Evolutionary conservation across 1,284 basidiomycete genomes (phyloP), one percentile per base, ranked within the genome.

Genomic region (Fistulinella staudtii): DNA sequence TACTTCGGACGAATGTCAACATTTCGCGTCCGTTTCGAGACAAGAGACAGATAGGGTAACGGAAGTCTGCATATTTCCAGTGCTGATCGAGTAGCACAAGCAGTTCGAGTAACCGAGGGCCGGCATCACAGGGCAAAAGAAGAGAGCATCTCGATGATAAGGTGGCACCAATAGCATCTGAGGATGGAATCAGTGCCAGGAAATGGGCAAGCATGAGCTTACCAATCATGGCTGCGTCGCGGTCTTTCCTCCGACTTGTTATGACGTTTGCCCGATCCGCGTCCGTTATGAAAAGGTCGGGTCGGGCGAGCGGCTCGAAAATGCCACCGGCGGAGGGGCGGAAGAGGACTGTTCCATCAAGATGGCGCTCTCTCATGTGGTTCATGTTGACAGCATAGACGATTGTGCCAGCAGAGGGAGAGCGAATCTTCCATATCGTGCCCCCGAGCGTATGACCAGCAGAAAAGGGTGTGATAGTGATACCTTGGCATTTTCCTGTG

Each of bases 391-490:
- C 90, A 10, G 94, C 95, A 63, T 99, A 96, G 23, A 99, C 74
- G 15, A 99, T 85, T 3, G 96, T 98, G 7, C 94, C 95, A 8
- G 92, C 90, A 0, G 93, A 93, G 2, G 96, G 94, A 1, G 93
- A 97, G 29, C 96, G 85, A 49, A 99, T 88, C 65, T 98, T 98
- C 94, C 94, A 99, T 53, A 99, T 89, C 3, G 94, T 93, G 39
- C 95, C 96, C 54, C 96, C 96, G 15, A 99, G 80, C 0, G 92
- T 91, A 65, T 98, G 94, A 0, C 96, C 96, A 10, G 93, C 90
- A 53, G 90, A 89, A 72, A 96, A 97, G 0, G 96, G 94, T 14
- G 94, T 96, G 50, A 99, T 87, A 0, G 95, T 95, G 52, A 98
- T 73, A 41, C 90, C 89, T 61, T 92, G 89, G 54, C 87, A 88